These are phyloP conservation scores for Fusarium begoniae DNA, from an alignment of 2,329 filamentous ascomycete genomes.

Conservation along the genomic window DNA sequence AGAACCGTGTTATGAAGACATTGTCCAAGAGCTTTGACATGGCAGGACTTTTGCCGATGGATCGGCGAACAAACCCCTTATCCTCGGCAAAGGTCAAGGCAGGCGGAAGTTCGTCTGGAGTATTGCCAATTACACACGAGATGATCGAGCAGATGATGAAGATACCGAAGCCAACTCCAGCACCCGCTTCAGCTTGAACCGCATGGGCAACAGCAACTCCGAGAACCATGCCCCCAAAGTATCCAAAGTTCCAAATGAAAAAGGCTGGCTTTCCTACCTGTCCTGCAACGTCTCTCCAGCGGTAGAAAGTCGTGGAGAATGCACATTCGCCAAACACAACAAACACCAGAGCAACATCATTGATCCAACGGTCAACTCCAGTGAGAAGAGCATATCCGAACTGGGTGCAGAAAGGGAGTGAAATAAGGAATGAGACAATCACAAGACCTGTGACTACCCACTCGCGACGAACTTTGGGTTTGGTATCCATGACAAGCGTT, in stretches of 20 bases:
- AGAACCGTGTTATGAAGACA: conserved; percentile 53
- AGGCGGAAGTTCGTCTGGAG: conserved; percentile 50
- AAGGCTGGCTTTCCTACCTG: conserved; percentile 57
- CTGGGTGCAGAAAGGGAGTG: conserved; percentile 65
- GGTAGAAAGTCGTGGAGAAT: conserved; percentile 62
- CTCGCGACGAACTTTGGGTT: conserved; percentile 48
- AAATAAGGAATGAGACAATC: conserved; percentile 61
- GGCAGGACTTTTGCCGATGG: conserved; percentile 36
- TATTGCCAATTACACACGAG: conserved; percentile 53
- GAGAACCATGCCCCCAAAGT: conserved; percentile 61
- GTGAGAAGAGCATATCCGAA: conserved; percentile 66
- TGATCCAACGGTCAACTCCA: conserved; percentile 65
- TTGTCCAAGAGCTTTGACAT: conserved; percentile 49
- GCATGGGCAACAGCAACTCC: conserved; percentile 61
- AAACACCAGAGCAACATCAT: conserved; percentile 63
- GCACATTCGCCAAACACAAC: conserved; percentile 63
- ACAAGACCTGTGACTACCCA: conserved; percentile 60
- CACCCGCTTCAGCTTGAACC: conserved; percentile 55
- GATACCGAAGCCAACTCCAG: conserved; percentile 62
- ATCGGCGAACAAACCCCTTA: conserved; percentile 49
- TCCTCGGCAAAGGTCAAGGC: conserved; percentile 54
- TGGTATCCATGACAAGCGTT: conserved; percentile 63
- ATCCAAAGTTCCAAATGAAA: conserved; percentile 59
- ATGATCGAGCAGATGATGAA: conserved; percentile 54
- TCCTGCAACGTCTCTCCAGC: conserved; percentile 57